Conservation (phyloP, 2,329 filamentous ascomycete genomes). For the Emydomyces testavorans region DNA sequence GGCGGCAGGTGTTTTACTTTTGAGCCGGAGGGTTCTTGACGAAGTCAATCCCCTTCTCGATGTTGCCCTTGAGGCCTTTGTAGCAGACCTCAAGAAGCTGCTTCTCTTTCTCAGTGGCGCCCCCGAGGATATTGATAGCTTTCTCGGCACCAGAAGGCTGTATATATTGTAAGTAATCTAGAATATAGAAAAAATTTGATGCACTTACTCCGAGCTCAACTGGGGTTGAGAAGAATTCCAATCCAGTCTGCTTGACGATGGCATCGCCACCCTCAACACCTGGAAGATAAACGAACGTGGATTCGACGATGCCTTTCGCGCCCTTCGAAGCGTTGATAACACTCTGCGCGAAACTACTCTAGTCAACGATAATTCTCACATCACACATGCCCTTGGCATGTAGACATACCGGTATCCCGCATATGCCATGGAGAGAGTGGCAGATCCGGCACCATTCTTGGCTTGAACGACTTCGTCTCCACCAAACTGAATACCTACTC, state of each 20-base stretch:
- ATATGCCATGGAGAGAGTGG: slow-evolving; percentile 89
- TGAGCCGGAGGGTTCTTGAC: slow-evolving; percentile 66
- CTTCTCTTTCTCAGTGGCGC: slow-evolving; percentile 79
- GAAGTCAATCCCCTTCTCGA: slow-evolving; percentile 85
- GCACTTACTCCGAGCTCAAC: slow-evolving; percentile 82
- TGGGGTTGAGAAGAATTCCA: slow-evolving; percentile 92
- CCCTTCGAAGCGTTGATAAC: slow-evolving; percentile 79
- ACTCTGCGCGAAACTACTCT: slow-evolving; percentile 69
- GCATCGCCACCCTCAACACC: slow-evolving; percentile 79
- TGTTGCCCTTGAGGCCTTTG: slow-evolving; percentile 78
- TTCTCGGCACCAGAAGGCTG: slow-evolving; percentile 78
- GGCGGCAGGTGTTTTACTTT: slow-evolving; percentile 51
- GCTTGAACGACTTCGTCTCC: slow-evolving; percentile 95
- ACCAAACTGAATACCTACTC: slow-evolving; percentile 73
- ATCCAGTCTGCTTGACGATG: slow-evolving; percentile 69
- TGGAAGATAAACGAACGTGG: slow-evolving; percentile 88
- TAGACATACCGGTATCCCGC: slow-evolving; percentile 71
- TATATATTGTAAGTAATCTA: slow-evolving; percentile 23
- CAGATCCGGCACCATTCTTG: slow-evolving; percentile 82
- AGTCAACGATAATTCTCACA: slow-evolving; percentile 13
- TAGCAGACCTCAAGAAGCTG: slow-evolving; percentile 64
- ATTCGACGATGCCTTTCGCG: slow-evolving; percentile 85
- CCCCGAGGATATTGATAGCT: slow-evolving; percentile 64
- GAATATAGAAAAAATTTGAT: slow-evolving; percentile 7
- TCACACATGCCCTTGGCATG: background rate